phyloP scores from a whole-genome alignment of 177 flowering plant genomes.

The Vitis hybrid region DNA sequence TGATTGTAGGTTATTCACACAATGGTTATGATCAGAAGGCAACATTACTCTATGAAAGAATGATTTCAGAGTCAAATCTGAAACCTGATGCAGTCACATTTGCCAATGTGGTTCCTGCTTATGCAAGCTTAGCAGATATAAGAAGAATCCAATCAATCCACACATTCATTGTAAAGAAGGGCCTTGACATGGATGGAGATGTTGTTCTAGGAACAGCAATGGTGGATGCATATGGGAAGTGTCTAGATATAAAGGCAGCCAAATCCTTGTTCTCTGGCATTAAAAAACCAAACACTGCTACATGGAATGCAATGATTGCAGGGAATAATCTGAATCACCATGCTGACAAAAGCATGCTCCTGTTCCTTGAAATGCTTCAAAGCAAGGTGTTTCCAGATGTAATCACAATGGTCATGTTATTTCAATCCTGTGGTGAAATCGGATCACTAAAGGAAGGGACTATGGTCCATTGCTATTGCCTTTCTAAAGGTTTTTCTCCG shows the following conservation, averaged over 20 bases:
- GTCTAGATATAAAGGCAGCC: conserved; percentile 35
- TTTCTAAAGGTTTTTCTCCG: conserved; percentile 28
- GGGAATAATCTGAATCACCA: conserved; percentile 23
- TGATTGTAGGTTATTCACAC: conserved; percentile 36
- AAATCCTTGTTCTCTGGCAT: conserved; percentile 25
- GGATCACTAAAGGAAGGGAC: conserved; percentile 28
- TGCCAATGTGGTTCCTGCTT: conserved; percentile 40
- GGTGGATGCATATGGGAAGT: conserved; percentile 45
- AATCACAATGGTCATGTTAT: conserved; percentile 33
- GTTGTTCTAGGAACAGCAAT: conserved; percentile 37
- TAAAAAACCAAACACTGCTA: conserved; percentile 21
- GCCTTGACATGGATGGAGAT: conserved; percentile 26
- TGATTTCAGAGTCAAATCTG: conserved; percentile 24
- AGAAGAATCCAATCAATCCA: conserved; percentile 23
- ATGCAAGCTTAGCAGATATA: conserved; percentile 27
- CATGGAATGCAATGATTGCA: conserved; percentile 43
- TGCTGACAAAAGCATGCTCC: conserved; percentile 20
- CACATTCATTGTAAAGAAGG: conserved; percentile 30
- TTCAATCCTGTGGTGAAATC: conserved; percentile 35
- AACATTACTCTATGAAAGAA: conserved; percentile 19
- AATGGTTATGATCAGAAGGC: conserved; percentile 37
- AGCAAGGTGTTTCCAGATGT: conserved; percentile 25
- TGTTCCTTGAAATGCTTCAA: conserved; percentile 31
- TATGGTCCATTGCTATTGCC: conserved; percentile 32
- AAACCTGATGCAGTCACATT: conserved; percentile 39